phyloP scores from a whole-genome alignment of 306 rosid genomes.

The Abrus precatorius region DNA sequence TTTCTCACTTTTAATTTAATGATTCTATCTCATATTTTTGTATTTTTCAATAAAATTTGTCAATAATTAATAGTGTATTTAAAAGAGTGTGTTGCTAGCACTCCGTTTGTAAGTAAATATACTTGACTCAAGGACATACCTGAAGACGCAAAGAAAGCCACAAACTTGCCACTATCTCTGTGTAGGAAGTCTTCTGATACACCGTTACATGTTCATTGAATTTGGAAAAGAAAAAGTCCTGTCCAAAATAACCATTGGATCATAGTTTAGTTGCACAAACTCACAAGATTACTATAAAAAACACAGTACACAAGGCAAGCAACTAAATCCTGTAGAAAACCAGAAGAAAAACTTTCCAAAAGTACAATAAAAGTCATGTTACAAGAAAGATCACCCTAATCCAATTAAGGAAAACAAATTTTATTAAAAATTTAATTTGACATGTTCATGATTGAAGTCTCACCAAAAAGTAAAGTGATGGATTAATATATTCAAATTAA shows the following conservation, averaged over 20 bases:
- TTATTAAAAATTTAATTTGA: not conserved
- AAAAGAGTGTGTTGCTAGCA: too few species aligned
- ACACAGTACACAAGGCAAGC: constrained; percentile 24
- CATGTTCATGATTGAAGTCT: constrained; percentile 14
- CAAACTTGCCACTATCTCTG: constrained; percentile 92
- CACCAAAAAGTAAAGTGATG: constrained; percentile 2
- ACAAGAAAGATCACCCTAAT: not conserved
- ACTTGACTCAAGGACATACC: constrained; percentile 54
- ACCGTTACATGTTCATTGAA: constrained; percentile 68
- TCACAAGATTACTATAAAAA: constrained; percentile 18
- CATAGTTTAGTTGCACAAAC: constrained; percentile 22
- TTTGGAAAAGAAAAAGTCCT: constrained; percentile 81
- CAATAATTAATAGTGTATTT: too few species aligned
- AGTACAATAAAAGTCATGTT: constrained; percentile 22
- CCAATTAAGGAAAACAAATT: constrained; percentile 8
- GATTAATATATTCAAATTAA: not conserved
- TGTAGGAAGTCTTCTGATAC: constrained; percentile 93
- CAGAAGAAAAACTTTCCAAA: not conserved
- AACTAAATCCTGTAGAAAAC: constrained; percentile 41
- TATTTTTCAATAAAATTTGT: too few species aligned
- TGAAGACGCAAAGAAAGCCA: constrained; percentile 99
- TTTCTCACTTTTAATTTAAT: too few species aligned
- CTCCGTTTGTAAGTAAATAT: not conserved
- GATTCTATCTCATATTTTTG: too few species aligned
- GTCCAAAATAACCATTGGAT: constrained; percentile 50